phyloP scores from a whole-genome alignment of 2,329 filamentous ascomycete genomes.

The Penicillium sp. region DNA sequence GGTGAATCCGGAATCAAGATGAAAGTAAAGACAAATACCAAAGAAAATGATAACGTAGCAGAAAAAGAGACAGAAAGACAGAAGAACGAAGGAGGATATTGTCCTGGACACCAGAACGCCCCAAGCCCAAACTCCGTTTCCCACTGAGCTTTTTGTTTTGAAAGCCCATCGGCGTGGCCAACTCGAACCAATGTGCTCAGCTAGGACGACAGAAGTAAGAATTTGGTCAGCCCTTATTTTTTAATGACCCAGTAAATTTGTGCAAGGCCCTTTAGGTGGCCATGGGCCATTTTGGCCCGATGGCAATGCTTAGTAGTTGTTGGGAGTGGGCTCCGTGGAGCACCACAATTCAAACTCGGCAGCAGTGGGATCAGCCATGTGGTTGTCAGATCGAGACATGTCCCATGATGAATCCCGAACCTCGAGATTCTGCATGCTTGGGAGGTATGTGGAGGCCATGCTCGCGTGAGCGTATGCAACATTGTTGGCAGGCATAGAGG shows the following conservation, averaged over 20 bases:
- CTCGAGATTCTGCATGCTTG: conserved; percentile 12
- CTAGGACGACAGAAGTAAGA: not conserved
- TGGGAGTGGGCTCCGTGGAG: not conserved
- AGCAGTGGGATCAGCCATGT: conserved; percentile 1
- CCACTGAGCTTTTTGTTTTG: conserved; percentile 1
- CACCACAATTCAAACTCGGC: conserved; percentile 13
- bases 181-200: not conserved
- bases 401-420: conserved; percentile 14
- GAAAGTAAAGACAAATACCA: not conserved
- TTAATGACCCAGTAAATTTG: not conserved
- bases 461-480: conserved; percentile 6
- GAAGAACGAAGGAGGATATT: not conserved
- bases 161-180: conserved; percentile 14
- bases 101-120: not conserved
- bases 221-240: conserved; percentile 7
- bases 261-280: not conserved
- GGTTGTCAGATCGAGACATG: not conserved
- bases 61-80: not conserved
- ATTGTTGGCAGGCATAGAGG: conserved; percentile 9
- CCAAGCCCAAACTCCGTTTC: conserved; percentile 3
- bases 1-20: not conserved
- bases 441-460: not conserved
- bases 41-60: not conserved
- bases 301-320: conserved; percentile 1
- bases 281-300: not conserved